These are phyloP conservation scores for Ottelia alismoides DNA, from an alignment of 106 monocot genomes.

Conservation along the genomic window DNA sequence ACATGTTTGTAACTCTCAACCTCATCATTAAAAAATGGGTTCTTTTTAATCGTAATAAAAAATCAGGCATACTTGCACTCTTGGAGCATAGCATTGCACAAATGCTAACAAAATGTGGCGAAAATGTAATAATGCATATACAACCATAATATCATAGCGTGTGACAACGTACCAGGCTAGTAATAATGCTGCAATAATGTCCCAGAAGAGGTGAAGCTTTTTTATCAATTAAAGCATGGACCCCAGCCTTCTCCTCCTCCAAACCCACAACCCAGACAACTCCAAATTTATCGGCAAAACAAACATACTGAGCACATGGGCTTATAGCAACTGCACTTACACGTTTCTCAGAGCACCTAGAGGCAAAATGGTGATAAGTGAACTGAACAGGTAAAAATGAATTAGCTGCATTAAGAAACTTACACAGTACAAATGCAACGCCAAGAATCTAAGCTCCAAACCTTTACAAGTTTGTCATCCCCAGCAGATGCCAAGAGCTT, in stretches of 20 bases:
- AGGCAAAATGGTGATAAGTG: no score
- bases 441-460: conserved; percentile 81
- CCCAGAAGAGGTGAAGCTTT: conserved; percentile 59
- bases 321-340: conserved; percentile 80
- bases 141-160: no score
- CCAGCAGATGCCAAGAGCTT: conserved; percentile 78
- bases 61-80: background rate
- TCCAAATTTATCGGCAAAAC: conserved; percentile 96
- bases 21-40: no score
- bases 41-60: no score
- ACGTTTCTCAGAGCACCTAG: conserved; percentile 74
- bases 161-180: conserved; percentile 57
- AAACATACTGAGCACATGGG: conserved; percentile 48
- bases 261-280: conserved; percentile 61
- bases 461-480: conserved; percentile 87
- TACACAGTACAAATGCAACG: conserved; percentile 58
- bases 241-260: conserved; percentile 19
- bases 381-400: no score
- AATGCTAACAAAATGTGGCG: no score
- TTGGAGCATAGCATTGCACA: no score
- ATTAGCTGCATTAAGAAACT: no score
- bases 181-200: conserved; percentile 97
- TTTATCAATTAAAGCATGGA: conserved; percentile 13
- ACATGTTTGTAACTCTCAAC: no score
- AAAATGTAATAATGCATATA: no score